Base-by-base conservation (phyloP, 768 basidiomycete species). In the Lyophyllum shimeji region DNA sequence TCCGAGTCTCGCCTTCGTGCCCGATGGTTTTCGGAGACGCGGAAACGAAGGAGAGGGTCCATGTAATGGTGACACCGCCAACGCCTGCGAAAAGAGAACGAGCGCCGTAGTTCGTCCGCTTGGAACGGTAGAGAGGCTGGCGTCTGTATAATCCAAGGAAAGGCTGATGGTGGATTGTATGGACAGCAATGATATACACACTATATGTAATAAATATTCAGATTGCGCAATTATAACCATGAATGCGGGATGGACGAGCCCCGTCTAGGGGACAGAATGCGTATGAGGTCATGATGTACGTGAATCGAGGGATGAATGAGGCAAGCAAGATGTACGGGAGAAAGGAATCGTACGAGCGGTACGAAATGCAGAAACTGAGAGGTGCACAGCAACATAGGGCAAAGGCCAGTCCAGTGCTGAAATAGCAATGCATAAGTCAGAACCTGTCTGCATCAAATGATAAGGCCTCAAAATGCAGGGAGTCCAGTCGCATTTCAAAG, bases 391-490 rank as follows among this genome's bases (percentile, higher is more conserved):
- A 42, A 21, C 15, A 33, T 20, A 42, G 15, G 17, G 4, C 1
- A 20, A 37, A 17, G 34, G 34, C n/a, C n/a, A 37, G 15, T 6
- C 34, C 3, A 12, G 49, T 37, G 50, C 44, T 40, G 56, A 43
- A 29, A 29, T 53, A 31, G 52, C n/a, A 43, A 37, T 7, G 39
- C 4, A 43, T 49, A 52, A 39, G 11, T 68, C 62, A 69, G 65
- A 87, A 86, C 39, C 74, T 76, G 59, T 85, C 81, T 23, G 78
- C 76, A 65, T 90, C 85, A 53, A 90, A 86, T 51, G 84, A 86
- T 44, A 90, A 61, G 0, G 80, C 75, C 60, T 90, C 88, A 65
- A 90, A 90, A 65, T 87, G 86, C 52, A 90, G 73, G 29, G 88
- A 88, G 64, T 88, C 85, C 13, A 90, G 81, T 34, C 71, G 74